These are phyloP conservation scores for Pseudevernia furfuracea DNA, from an alignment of 495 filamentous ascomycete genomes.

Conservation along the genomic window DNA sequence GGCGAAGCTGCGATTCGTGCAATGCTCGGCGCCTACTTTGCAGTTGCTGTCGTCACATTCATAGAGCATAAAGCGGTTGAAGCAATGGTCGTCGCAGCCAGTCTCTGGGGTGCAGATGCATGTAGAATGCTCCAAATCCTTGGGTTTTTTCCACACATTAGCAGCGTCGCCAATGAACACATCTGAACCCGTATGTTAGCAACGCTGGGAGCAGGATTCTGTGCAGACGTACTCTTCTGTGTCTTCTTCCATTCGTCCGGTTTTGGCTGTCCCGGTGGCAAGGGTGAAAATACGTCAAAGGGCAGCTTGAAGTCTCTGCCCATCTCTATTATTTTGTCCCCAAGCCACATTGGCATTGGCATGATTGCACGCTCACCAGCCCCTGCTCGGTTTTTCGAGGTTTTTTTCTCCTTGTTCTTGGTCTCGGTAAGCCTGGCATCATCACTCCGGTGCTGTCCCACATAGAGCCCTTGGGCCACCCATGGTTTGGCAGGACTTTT, in stretches of 20 bases:
- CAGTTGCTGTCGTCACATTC: slow-evolving; percentile 93
- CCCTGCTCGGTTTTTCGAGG: slow-evolving; percentile 38
- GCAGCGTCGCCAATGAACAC: slow-evolving; percentile 85
- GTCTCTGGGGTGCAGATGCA: slow-evolving; percentile 73
- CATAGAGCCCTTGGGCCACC: slow-evolving; percentile 76
- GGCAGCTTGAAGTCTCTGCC: slow-evolving; percentile 80
- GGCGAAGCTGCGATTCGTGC: slow-evolving; percentile 81
- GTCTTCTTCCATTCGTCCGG: slow-evolving; percentile 84
- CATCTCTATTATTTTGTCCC: slow-evolving; percentile 51
- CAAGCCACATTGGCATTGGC: slow-evolving; percentile 62
- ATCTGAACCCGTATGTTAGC: slow-evolving; percentile 47
- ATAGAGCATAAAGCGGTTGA: slow-evolving; percentile 93
- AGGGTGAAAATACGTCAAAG: slow-evolving; percentile 79
- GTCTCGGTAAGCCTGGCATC: slow-evolving; percentile 55
- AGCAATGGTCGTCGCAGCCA: slow-evolving; percentile 82
- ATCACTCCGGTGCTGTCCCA: slow-evolving; percentile 66
- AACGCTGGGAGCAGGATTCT: neutral
- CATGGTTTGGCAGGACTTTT: slow-evolving; percentile 58
- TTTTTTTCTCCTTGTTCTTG: slow-evolving; percentile 50
- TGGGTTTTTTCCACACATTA: slow-evolving; percentile 75
- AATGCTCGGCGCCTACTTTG: slow-evolving; percentile 57
- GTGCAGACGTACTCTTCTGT: slow-evolving; percentile 66
- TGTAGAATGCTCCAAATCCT: slow-evolving; percentile 61
- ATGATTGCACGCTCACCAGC: slow-evolving; percentile 41
- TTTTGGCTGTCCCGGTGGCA: slow-evolving; percentile 77